phyloP scores from a whole-genome alignment of 169 alveolate genomes.

The Theileria sp. region DNA sequence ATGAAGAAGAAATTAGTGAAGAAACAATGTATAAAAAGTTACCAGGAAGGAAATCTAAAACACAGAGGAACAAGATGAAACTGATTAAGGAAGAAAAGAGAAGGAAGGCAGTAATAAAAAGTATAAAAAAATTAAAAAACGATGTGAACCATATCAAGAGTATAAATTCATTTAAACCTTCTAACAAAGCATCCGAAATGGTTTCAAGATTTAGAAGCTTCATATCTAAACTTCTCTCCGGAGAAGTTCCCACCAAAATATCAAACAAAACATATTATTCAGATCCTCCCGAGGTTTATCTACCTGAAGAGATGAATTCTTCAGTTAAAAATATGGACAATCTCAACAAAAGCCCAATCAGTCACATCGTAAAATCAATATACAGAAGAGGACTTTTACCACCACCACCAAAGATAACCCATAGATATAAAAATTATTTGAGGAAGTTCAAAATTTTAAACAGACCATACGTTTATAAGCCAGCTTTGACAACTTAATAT shows the following conservation, averaged over 20 bases:
- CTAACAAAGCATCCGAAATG: not conserved
- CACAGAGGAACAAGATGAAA: slow-evolving; percentile 48
- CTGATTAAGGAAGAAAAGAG: slow-evolving; percentile 15
- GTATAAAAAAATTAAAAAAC: slow-evolving; percentile 32
- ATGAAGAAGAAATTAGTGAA: slow-evolving; percentile 15
- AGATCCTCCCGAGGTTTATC: slow-evolving; percentile 34
- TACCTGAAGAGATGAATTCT: slow-evolving; percentile 33
- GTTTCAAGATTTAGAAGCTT: slow-evolving; percentile 10
- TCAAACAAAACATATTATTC: slow-evolving; percentile 35
- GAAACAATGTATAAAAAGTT: not conserved
- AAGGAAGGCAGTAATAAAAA: slow-evolving; percentile 30
- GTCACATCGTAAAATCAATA: slow-evolving; percentile 35
- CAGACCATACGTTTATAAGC: slow-evolving; percentile 4
- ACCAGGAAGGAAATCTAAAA: slow-evolving; percentile 32
- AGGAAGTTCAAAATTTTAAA: slow-evolving; percentile 1
- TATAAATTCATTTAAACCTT: slow-evolving; percentile 4
- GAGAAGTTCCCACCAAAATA: slow-evolving; percentile 19
- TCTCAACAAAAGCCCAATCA: slow-evolving; percentile 27
- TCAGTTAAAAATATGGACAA: slow-evolving; percentile 20
- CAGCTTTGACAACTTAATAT: not conserved
- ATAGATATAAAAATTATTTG: slow-evolving; percentile 12
- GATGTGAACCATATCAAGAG: slow-evolving; percentile 36
- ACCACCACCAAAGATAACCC: slow-evolving; percentile 47
- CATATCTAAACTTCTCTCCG: slow-evolving; percentile 20
- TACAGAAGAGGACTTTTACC: slow-evolving; percentile 61